A percentile compares a stretch with the other conserved stretches of the same genome.
These are phyloP conservation scores for Beta lomatogona DNA, from an alignment of 179 eudicot species.

Conservation along the genomic window DNA sequence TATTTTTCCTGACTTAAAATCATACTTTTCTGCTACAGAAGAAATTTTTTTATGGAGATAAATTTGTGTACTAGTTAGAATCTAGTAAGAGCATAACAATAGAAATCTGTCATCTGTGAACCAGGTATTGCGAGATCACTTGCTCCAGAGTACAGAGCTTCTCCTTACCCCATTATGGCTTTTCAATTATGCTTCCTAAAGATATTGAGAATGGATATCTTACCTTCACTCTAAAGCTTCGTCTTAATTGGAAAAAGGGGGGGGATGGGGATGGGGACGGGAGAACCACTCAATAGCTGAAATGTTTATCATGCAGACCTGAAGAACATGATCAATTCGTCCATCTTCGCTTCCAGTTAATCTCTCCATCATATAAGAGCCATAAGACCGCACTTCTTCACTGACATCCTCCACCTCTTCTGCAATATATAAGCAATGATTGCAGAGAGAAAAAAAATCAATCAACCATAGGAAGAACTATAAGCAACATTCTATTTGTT, in stretches of 20 bases:
- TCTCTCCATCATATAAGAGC: slow-evolving; percentile 86
- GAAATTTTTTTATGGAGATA: neutral
- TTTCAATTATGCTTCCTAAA: neutral
- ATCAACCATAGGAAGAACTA: neutral
- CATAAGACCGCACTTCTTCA: slow-evolving; percentile 72
- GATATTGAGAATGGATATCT: neutral
- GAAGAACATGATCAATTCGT: slow-evolving; percentile 89
- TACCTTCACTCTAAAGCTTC: neutral
- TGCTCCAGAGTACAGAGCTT: neutral
- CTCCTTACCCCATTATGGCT: neutral
- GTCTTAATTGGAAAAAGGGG: neutral
- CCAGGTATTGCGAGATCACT: neutral
- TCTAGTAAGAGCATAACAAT: neutral
- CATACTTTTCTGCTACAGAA: neutral
- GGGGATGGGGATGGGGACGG: neutral
- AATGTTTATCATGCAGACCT: slow-evolving; percentile 43
- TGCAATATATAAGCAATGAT: slow-evolving; percentile 33
- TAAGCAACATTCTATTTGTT: neutral
- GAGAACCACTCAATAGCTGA: neutral
- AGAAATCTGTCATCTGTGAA: neutral
- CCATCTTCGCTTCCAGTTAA: slow-evolving; percentile 78
- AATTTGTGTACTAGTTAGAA: neutral
- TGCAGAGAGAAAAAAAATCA: slow-evolving; percentile 4
- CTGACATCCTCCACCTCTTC: slow-evolving; percentile 52
- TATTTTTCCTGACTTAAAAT: neutral